phyloP scores from a whole-genome alignment of 2,329 filamentous ascomycete species.

The Emericellopsis cladophorae region DNA sequence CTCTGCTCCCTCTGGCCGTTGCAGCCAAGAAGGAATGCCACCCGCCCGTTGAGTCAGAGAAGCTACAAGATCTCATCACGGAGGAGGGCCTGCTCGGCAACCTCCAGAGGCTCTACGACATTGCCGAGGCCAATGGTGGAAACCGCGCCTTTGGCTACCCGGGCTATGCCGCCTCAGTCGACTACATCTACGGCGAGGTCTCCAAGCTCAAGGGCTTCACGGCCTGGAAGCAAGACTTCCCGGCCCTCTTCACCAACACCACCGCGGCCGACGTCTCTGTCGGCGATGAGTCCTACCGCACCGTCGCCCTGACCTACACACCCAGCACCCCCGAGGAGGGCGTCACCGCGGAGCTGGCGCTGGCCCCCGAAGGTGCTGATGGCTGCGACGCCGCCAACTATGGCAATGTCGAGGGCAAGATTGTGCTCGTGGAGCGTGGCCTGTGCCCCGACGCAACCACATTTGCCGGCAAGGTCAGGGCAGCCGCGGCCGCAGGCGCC shows the following conservation, averaged over 20 bases:
- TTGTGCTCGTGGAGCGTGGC: conserved; percentile 17
- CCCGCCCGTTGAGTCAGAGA: conserved; percentile 16
- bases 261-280: conserved; percentile 28
- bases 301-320: conserved; percentile 15
- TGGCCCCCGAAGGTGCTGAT: conserved; percentile 11
- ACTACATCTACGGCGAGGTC: conserved; percentile 33
- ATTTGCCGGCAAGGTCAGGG: conserved; percentile 16
- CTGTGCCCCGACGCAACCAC: conserved; percentile 15
- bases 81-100: conserved; percentile 27
- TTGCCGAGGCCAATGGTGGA: conserved; percentile 33
- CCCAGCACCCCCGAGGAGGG: conserved; percentile 16
- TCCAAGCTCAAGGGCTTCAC: conserved; percentile 21
- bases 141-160: conserved; percentile 40
- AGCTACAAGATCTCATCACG: conserved; percentile 24
- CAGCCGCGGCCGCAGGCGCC: conserved; percentile 15
- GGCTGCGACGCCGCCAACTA: conserved; percentile 14
- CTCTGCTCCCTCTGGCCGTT: neutral
- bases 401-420: conserved; percentile 12
- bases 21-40: conserved; percentile 3
- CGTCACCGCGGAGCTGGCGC: conserved; percentile 11
- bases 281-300: conserved; percentile 11
- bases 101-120: conserved; percentile 29
- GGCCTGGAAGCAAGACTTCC: conserved; percentile 34
- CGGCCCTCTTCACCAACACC: conserved; percentile 29
- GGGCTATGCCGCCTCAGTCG: conserved; percentile 33